Conservation (phyloP, 2,329 filamentous ascomycete species). For the Aspergillus clavatus region DNA sequence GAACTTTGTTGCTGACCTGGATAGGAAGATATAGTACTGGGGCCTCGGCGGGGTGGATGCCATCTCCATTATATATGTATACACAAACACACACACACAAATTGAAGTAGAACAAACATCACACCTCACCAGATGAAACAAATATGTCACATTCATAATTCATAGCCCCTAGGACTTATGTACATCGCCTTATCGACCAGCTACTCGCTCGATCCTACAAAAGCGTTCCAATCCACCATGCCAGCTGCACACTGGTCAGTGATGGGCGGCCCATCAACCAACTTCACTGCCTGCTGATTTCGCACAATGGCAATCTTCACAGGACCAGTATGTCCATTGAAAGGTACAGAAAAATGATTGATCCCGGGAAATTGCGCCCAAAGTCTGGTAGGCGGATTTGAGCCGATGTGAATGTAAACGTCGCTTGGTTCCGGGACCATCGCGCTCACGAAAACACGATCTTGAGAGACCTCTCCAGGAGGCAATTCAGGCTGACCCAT, state of each 20-base stretch:
- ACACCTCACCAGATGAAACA: no score
- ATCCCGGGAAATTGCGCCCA: conserved; percentile 20
- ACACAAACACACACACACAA: no score
- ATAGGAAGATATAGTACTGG: no score
- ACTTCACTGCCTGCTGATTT: conserved; percentile 17
- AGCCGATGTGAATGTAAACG: conserved; percentile 27
- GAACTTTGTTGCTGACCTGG: no score
- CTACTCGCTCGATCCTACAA: conserved; percentile 29
- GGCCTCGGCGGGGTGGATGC: no score
- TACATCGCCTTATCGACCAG: no score
- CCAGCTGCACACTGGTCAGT: conserved; percentile 24
- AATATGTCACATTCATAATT: no score
- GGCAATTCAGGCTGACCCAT: conserved; percentile 24
- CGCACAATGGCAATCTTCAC: conserved; percentile 27
- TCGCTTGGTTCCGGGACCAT: conserved; percentile 24
- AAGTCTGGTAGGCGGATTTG: conserved; percentile 16
- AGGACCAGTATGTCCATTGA: conserved; percentile 25
- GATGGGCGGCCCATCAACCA: conserved; percentile 26
- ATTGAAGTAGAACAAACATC: no score
- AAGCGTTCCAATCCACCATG: conserved; percentile 34
- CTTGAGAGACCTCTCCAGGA: conserved; percentile 27
- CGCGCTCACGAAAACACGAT: conserved; percentile 29
- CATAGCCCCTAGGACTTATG: no score
- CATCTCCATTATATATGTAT: no score
- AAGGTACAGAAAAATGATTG: conserved; percentile 31